Evolutionary conservation across 2,329 filamentous ascomycete genomes (phyloP).

Genomic region (Orbilia oligospora): DNA sequence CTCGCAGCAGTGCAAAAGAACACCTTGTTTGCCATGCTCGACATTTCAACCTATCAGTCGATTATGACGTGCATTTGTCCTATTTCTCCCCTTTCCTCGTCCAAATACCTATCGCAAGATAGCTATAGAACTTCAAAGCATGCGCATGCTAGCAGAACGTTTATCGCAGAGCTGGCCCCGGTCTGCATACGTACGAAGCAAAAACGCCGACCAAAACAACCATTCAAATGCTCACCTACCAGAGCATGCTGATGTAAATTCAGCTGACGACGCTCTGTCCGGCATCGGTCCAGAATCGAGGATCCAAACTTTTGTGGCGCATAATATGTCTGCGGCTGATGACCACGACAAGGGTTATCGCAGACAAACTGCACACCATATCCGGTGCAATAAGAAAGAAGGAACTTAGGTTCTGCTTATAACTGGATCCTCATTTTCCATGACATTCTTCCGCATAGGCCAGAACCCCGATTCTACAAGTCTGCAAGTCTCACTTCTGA

Average conservation of each 20-base stretch:
- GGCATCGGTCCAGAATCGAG: background rate
- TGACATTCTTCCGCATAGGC: background rate
- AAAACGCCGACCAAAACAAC: background rate
- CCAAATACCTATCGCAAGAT: background rate
- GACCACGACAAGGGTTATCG: background rate
- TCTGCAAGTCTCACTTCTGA: background rate
- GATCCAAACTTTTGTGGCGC: background rate
- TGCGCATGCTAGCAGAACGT: background rate
- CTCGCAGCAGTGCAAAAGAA: no score
- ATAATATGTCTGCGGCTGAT: background rate
- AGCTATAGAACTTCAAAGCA: background rate
- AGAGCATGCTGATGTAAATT: background rate
- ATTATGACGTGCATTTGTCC: background rate
- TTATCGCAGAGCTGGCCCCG: no score
- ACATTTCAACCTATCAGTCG: no score
- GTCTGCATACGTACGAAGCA: no score
- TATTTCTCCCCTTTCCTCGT: background rate
- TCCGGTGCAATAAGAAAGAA: no score
- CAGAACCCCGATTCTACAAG: background rate
- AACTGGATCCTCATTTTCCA: slow-evolving; percentile 3
- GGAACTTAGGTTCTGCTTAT: background rate
- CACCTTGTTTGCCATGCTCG: no score
- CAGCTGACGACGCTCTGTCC: background rate
- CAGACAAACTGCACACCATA: background rate
- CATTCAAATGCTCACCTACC: background rate